Evolutionary conservation across 2,329 filamentous ascomycete genomes (phyloP).

Genomic region (Colletotrichum horii): DNA sequence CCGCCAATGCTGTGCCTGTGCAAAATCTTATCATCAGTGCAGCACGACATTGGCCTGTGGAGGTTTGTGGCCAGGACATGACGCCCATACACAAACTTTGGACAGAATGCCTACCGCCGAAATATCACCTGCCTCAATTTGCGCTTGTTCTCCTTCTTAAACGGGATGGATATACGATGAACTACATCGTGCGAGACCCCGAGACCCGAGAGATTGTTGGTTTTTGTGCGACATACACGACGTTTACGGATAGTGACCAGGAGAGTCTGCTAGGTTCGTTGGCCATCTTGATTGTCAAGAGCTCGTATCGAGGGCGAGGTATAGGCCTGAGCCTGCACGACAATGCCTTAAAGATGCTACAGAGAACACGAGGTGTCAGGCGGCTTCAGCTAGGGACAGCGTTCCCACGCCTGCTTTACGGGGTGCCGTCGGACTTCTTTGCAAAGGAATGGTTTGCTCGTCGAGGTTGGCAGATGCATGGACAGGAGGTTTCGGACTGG

Average conservation of each 20-base stretch:
- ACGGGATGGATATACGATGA: constrained; percentile 61
- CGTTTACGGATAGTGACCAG: constrained; percentile 57
- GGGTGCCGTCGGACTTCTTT: constrained; percentile 49
- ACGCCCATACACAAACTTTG: constrained; percentile 50
- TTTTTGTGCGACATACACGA: constrained; percentile 66
- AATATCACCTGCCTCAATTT: constrained; percentile 49
- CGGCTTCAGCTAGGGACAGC: constrained; percentile 62
- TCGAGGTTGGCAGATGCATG: constrained; percentile 56
- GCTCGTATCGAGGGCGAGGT: constrained; percentile 51
- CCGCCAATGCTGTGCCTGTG: not conserved
- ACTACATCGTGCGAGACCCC: constrained; percentile 60
- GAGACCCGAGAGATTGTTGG: constrained; percentile 50
- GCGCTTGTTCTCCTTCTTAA: constrained; percentile 52
- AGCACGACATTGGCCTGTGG: constrained; percentile 44
- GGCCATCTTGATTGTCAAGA: constrained; percentile 57
- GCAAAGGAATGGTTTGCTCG: constrained; percentile 58
- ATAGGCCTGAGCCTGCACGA: constrained; percentile 59
- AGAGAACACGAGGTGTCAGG: constrained; percentile 55
- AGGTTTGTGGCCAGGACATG: constrained; percentile 46
- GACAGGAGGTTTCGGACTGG: constrained; percentile 55
- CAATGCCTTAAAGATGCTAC: constrained; percentile 54
- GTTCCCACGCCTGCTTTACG: constrained; percentile 63
- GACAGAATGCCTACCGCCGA: constrained; percentile 47
- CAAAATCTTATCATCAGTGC: constrained; percentile 13
- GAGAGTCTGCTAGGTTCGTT: constrained; percentile 61